Evolutionary conservation across 768 basidiomycete genomes (phyloP).

Genomic region (Boletus barrowsii): DNA sequence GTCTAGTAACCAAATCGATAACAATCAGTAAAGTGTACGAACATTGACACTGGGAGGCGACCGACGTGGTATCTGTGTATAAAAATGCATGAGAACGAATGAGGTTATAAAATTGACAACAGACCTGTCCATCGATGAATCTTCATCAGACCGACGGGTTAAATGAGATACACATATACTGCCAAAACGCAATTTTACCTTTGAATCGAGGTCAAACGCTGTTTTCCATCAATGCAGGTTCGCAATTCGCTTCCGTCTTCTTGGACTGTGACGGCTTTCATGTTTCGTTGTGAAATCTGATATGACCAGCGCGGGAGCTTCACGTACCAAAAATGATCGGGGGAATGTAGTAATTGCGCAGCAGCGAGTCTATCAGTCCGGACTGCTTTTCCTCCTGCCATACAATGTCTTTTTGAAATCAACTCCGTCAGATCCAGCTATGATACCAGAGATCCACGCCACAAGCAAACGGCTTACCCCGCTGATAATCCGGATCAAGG

Average conservation of each 20-base stretch:
- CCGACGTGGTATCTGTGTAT: slow-evolving; percentile 43
- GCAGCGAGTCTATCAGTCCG: slow-evolving; percentile 59
- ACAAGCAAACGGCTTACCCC: slow-evolving; percentile 38
- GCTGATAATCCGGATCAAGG: slow-evolving; percentile 64
- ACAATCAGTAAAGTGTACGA: slow-evolving; percentile 6
- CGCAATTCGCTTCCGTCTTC: slow-evolving; percentile 44
- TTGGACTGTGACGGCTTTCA: slow-evolving; percentile 37
- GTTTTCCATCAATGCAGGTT: slow-evolving; percentile 72
- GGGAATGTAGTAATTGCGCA: slow-evolving; percentile 64
- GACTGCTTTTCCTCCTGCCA: slow-evolving; percentile 63
- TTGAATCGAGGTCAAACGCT: slow-evolving; percentile 63
- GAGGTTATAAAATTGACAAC: slow-evolving; percentile 23
- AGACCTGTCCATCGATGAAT: slow-evolving; percentile 54
- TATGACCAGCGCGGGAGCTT: neutral
- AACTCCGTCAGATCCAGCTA: neutral
- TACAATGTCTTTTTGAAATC: slow-evolving; percentile 47
- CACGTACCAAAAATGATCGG: slow-evolving; percentile 61
- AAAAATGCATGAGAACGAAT: slow-evolving; percentile 2
- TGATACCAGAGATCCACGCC: neutral
- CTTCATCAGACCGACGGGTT: slow-evolving; percentile 27
- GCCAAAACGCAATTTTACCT: slow-evolving; percentile 35
- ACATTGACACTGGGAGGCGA: neutral
- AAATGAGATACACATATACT: neutral
- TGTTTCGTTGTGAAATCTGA: neutral
- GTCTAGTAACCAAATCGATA: slow-evolving; percentile 23